Conservation (phyloP, 768 basidiomycete species). For the Suillus alpinus region DNA sequence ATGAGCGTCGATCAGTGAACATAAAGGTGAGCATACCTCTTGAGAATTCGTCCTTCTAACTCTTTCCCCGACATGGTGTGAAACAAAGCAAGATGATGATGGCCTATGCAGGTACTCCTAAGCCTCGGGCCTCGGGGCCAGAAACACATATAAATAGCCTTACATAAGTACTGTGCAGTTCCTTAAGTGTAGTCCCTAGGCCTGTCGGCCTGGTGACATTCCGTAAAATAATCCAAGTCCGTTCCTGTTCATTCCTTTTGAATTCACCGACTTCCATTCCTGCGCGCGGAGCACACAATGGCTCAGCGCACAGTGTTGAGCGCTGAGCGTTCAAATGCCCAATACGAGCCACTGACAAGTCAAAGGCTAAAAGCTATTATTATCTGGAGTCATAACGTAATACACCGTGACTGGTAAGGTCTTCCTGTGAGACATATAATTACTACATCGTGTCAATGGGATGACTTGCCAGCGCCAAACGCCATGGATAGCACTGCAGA, state of each 20-base stretch:
- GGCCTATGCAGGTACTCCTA: background rate
- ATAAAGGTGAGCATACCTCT: slow-evolving; percentile 7
- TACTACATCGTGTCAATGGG: background rate
- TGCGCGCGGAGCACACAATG: no score
- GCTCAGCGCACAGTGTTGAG: background rate
- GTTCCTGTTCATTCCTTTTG: background rate
- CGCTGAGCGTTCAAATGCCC: background rate
- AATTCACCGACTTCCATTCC: no score
- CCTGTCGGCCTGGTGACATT: background rate
- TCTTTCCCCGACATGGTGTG: slow-evolving; percentile 1
- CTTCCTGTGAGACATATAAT: background rate
- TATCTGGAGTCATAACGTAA: background rate
- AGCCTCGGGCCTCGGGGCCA: background rate
- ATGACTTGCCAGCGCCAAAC: background rate
- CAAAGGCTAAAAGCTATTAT: background rate
- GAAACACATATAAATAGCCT: background rate
- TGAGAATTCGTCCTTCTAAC: slow-evolving; percentile 6
- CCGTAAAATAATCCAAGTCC: background rate
- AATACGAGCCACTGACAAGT: background rate
- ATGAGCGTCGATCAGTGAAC: background rate
- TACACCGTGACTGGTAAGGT: background rate
- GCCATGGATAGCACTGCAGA: slow-evolving; percentile 41
- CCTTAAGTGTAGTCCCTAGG: background rate
- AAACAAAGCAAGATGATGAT: background rate
- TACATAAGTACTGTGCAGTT: background rate